A percentile compares a stretch with the other conserved stretches of the same genome.
phyloP scores from a whole-genome alignment of 768 basidiomycete species.

The Baorangia bicolor region DNA sequence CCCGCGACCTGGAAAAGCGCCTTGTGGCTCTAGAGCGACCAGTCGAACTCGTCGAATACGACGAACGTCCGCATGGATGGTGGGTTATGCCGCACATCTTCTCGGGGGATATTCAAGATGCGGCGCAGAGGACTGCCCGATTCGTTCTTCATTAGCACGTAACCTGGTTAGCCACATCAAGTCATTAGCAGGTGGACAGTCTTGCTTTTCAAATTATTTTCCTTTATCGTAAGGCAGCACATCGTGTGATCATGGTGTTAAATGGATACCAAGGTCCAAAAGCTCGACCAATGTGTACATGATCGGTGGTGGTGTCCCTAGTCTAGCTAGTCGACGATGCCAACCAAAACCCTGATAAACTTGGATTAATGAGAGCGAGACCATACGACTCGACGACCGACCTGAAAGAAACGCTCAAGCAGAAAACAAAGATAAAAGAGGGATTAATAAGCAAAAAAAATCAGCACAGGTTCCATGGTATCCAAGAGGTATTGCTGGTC shows the following conservation, averaged over 20 bases:
- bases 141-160: background rate
- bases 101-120: slow-evolving; percentile 11
- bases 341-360: slow-evolving; percentile 8
- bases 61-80: slow-evolving; percentile 22
- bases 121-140: slow-evolving; percentile 9
- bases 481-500: slow-evolving; percentile 23
- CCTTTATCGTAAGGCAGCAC: background rate
- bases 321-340: slow-evolving; percentile 18
- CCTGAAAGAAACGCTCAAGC: slow-evolving; percentile 3
- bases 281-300: slow-evolving; percentile 10
- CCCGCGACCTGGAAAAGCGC: slow-evolving; percentile 8
- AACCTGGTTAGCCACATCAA: background rate
- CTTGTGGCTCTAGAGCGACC: background rate
- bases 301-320: slow-evolving; percentile 5
- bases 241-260: background rate
- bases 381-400: background rate
- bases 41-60: slow-evolving; percentile 27
- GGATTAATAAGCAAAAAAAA: slow-evolving; percentile 1
- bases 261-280: slow-evolving; percentile 3
- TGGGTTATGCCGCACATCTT: slow-evolving; percentile 20
- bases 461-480: slow-evolving; percentile 19
- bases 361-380: background rate
- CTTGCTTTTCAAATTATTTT: background rate
- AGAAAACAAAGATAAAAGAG: slow-evolving; percentile 2
- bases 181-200: background rate